Percentiles rank a stretch among this genome's conserved stretches.
Conservation (phyloP, 306 rosid species). For the Citrullus amarus region DNA sequence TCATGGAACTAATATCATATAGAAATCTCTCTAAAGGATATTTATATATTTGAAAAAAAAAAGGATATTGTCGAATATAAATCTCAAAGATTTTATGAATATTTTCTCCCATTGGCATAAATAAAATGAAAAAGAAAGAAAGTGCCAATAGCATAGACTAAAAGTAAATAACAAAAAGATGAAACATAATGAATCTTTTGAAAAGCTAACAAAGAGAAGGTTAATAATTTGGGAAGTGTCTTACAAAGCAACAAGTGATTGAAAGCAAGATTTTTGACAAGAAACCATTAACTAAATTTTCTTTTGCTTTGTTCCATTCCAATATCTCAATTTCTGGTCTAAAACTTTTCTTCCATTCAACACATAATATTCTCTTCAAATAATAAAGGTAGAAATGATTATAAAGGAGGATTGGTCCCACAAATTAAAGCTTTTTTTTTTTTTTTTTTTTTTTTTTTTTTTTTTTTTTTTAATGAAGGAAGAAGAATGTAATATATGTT, state of each 20-base stretch:
- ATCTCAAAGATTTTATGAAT: constrained; percentile 2
- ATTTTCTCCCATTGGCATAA: neutral
- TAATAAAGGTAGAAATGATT: constrained; percentile 43
- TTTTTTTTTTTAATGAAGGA: neutral
- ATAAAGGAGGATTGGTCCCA: constrained; percentile 39
- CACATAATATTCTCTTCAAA: constrained; percentile 62
- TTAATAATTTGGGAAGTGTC: constrained; percentile 28
- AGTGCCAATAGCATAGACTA: constrained; percentile 4
- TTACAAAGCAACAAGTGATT: constrained; percentile 61
- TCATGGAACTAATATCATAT: neutral
- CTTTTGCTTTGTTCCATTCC: constrained; percentile 62
- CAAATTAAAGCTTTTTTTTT: constrained; percentile 10
- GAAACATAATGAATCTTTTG: constrained; percentile 71
- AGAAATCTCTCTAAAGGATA: neutral
- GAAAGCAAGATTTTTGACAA: constrained; percentile 82
- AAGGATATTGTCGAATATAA: constrained; percentile 5
- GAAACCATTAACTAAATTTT: constrained; percentile 60
- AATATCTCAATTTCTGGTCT: constrained; percentile 35
- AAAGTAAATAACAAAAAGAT: constrained; percentile 35
- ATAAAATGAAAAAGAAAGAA: neutral
- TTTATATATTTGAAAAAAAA: neutral
- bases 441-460: neutral
- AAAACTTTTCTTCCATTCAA: constrained; percentile 54
- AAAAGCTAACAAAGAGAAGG: constrained; percentile 44
- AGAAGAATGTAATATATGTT: constrained; percentile 6